Evolutionary conservation across 257 asterid genomes (phyloP).

Genomic region (Plantago elongata): DNA sequence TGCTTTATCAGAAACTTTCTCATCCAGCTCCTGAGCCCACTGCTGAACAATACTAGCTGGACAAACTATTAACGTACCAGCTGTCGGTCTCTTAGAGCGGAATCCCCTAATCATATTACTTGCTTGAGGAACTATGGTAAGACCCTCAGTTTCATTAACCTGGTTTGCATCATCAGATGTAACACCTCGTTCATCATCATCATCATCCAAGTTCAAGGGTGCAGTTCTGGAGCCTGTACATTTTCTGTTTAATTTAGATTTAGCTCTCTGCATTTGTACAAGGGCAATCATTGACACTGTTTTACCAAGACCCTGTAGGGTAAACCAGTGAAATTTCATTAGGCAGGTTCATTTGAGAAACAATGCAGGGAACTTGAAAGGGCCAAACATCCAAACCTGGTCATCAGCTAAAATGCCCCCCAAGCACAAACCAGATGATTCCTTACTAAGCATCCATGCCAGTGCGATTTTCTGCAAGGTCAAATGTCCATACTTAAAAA

Average conservation of each 20-base stretch:
- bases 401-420: constrained; percentile 99
- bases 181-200: constrained; percentile 42
- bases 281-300: constrained; percentile 92
- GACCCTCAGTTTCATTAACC: constrained; percentile 39
- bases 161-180: constrained; percentile 42
- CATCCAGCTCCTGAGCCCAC: constrained; percentile 87
- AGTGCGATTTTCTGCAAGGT: constrained; percentile 80
- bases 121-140: constrained; percentile 43
- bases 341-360: neutral
- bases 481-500: constrained; percentile 22
- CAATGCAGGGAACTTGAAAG: neutral
- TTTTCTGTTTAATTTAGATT: constrained; percentile 40
- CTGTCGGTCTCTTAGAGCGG: constrained; percentile 71
- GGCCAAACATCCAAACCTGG: constrained; percentile 50
- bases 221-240: constrained; percentile 37
- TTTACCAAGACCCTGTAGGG: constrained; percentile 90
- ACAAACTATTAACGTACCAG: constrained; percentile 92
- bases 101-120: constrained; percentile 46
- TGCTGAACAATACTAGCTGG: constrained; percentile 99
- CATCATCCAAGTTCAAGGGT: constrained; percentile 85
- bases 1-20: constrained; percentile 56
- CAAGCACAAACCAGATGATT: constrained; percentile 68
- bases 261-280: constrained; percentile 64
- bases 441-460: constrained; percentile 91
- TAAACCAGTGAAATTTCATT: constrained; percentile 11